Base-by-base conservation (phyloP, 1,284 basidiomycete genomes). In the Wolfiporia cocos region DNA sequence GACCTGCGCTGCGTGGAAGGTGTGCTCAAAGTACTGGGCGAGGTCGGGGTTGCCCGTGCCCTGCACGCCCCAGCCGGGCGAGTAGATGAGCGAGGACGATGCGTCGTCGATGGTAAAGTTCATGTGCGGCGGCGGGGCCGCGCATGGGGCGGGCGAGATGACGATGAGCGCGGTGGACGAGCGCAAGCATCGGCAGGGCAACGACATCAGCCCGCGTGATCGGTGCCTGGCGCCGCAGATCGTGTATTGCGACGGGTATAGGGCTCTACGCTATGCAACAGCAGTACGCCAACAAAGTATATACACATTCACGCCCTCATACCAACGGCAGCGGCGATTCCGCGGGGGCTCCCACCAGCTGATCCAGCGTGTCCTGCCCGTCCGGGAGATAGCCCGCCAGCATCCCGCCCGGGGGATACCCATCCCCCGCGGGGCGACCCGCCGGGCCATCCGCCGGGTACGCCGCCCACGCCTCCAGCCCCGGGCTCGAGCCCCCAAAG, bases 101-200 rank as follows among this genome's bases (percentile, higher is more conserved):
- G 58, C 58, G 56, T 62, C 60, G 56, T 62, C 60, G 39, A 62
- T 47, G 30, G 57, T 57, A 46, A 57, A 56, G 51, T 57, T 62
- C 54, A 57, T 56, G 31, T 15, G 40, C 34, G 30, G 36, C 31
- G 30, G 30, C 35, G 34, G 17, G 41, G 19, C 29, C n/a, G 24
- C 12, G 33, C 34, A 30, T 37, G 39, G 19, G 22, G 26, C n/a
- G 39, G 18, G 26, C 12, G 44, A 20, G 24, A 33, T 29, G 21
- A 21, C 21, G 17, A 24, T 19, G 15, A 31, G 36, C 18, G n/a
- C n/a, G n/a, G n/a, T n/a, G n/a, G n/a, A n/a, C n/a, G n/a, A n/a
- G n/a, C n/a, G n/a, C n/a, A n/a, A n/a, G n/a, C n/a, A n/a, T n/a
- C n/a, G n/a, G n/a, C n/a, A n/a, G n/a, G n/a, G n/a, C n/a, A n/a